phyloP scores from a whole-genome alignment of 306 rosid genomes.

The Lathyrus oleraceus region DNA sequence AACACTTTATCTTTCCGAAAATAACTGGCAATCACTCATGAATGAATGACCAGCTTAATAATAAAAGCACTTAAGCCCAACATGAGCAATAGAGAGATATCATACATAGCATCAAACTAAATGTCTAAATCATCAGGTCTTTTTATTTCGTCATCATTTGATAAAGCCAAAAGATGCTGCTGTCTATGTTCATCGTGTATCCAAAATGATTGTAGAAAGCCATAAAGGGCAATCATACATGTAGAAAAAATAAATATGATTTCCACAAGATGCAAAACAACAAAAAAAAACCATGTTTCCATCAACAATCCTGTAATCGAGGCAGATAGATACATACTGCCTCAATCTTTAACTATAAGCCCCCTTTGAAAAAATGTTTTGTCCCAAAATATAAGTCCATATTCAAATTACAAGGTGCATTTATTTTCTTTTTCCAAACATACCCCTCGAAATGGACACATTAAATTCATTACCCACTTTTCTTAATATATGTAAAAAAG shows the following conservation, averaged over 20 bases:
- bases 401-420: too few relatives aligned
- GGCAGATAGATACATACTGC: background rate
- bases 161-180: constrained; percentile 3
- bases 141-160: background rate
- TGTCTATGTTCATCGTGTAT: background rate
- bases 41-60: background rate
- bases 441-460: too few relatives aligned
- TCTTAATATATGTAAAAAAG: too few relatives aligned
- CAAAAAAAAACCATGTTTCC: background rate
- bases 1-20: background rate
- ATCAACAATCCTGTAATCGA: background rate
- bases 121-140: background rate
- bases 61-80: background rate
- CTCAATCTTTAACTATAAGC: too few relatives aligned
- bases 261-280: constrained; percentile 1
- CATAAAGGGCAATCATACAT: background rate
- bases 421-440: too few relatives aligned
- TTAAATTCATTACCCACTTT: too few relatives aligned
- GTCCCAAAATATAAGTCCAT: too few relatives aligned
- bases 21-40: background rate
- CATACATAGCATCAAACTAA: background rate
- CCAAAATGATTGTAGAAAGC: background rate
- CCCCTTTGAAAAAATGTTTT: too few relatives aligned
- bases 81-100: background rate
- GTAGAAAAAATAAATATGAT: constrained; percentile 10